Evolutionary conservation across 805 yeast genomes (phyloP).

Genomic region (Barnettozyma sucrosica): DNA sequence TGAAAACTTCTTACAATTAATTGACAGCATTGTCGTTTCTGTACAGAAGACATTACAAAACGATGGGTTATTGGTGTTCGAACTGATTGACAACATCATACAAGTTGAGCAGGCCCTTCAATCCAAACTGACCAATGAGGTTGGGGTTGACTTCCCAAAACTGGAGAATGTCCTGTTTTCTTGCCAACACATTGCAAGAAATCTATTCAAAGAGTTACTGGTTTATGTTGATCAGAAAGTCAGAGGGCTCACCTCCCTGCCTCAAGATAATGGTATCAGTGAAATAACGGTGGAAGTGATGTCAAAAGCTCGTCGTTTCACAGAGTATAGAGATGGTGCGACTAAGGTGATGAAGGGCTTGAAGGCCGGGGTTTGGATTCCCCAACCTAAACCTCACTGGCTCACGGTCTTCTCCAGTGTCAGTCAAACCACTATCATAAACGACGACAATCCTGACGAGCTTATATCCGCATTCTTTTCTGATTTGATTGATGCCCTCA

Average conservation of each 20-base stretch:
- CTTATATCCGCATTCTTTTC: slow-evolving; percentile 62
- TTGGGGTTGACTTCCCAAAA: slow-evolving; percentile 16
- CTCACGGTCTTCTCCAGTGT: slow-evolving; percentile 43
- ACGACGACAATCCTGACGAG: slow-evolving; percentile 39
- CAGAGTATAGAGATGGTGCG: slow-evolving; percentile 55
- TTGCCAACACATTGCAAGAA: slow-evolving; percentile 29
- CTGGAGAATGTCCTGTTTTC: slow-evolving; percentile 19
- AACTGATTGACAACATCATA: slow-evolving; percentile 45
- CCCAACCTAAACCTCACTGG: slow-evolving; percentile 52
- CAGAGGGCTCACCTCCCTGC: slow-evolving; percentile 39
- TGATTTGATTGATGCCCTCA: slow-evolving; percentile 73
- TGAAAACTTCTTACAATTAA: slow-evolving; percentile 34
- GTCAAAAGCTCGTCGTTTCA: slow-evolving; percentile 57
- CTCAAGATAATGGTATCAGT: slow-evolving; percentile 65
- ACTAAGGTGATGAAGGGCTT: slow-evolving; percentile 41
- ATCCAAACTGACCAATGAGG: slow-evolving; percentile 27
- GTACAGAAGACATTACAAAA: slow-evolving; percentile 38
- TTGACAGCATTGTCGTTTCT: slow-evolving; percentile 32
- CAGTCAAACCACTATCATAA: slow-evolving; percentile 33
- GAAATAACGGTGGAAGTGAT: slow-evolving; percentile 69
- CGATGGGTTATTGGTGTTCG: slow-evolving; percentile 51
- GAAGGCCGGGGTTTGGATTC: slow-evolving; percentile 65
- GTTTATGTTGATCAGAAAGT: slow-evolving; percentile 49
- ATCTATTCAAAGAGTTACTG: slow-evolving; percentile 53
- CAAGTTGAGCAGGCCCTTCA: slow-evolving; percentile 23